Base-by-base conservation (phyloP, 352 stramenopile species). In the Phytophthora syringae region DNA sequence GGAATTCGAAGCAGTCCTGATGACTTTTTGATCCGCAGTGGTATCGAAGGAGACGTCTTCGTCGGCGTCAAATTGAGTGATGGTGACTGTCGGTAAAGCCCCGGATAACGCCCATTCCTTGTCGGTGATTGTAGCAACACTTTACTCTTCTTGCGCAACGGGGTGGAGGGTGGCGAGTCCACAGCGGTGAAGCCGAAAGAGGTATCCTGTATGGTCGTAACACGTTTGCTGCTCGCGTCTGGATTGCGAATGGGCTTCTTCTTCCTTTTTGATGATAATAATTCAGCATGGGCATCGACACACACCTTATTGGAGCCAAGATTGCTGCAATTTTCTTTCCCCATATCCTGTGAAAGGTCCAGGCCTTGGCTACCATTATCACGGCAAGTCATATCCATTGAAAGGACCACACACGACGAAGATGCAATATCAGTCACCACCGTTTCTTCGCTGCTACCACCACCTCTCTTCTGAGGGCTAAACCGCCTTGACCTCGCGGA, bases 311-410 rank as follows among this genome's bases (percentile, higher is more conserved):
- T 51, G 10, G n/a, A 49, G 16, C 12, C 16, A 11, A 22, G 15
- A 11, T 13, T 48, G n/a, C 7, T 28, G 32, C 15, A 45, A 28
- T 47, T 50, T 32, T 60, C 22, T 13, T 30, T 20, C 24, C 13
- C 45, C n/a, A 47, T 36, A 30, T 67, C 55, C 36, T 45, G 64
- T 20, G 47, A 67, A 53, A 70, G 13, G 10, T 71, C 44, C 6
- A 77, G 27, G 7, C 27, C 28, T 6, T 67, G 53, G 39, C 15
- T 61, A 13, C 43, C 52, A 65, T 62, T 63, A 52, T 74, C 28
- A 45, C 44, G 51, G 37, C 65, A 74, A 59, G 54, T 68, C 34
- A 71, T 30, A 57, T 71, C 52, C 59, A 71, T 67, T 10, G 58
- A 74, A 13, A 74, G 36, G 36, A 64, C 47, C 25, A 70, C 48